phyloP scores from a whole-genome alignment of 1,284 basidiomycete species.

The Spongispora temasekensis region DNA sequence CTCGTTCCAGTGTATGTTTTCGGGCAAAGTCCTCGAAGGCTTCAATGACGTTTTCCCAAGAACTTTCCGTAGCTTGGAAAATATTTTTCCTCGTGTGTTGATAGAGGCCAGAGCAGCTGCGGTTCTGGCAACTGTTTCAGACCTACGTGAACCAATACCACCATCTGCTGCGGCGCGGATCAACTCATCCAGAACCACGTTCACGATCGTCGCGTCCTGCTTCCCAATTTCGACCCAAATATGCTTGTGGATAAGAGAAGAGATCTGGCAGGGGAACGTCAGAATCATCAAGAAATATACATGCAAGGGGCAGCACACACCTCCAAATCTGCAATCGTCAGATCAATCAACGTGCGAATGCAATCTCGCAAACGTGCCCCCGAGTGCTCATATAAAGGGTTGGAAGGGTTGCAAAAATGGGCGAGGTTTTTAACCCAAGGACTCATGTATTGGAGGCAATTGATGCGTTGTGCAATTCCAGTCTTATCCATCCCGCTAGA shows the following conservation, averaged over 20 bases:
- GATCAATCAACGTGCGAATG: conserved; percentile 72
- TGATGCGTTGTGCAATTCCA: conserved; percentile 56
- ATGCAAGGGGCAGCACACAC: conserved; percentile 41
- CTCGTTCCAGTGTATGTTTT: conserved; percentile 82
- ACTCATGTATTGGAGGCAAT: conserved; percentile 77
- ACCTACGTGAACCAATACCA: conserved; percentile 72
- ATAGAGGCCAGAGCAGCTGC: conserved; percentile 76
- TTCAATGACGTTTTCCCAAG: conserved; percentile 72
- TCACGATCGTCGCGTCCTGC: conserved; percentile 65
- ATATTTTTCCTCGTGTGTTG: conserved; percentile 74
- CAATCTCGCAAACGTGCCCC: conserved; percentile 76
- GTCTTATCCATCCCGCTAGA: conserved; percentile 63
- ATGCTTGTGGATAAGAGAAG: conserved; percentile 65
- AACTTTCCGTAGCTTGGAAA: conserved; percentile 78
- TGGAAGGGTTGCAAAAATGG: conserved; percentile 69
- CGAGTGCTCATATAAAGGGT: conserved; percentile 64
- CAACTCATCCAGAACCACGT: conserved; percentile 76
- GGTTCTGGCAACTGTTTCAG: conserved; percentile 75
- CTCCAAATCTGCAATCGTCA: conserved; percentile 71
- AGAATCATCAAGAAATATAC: conserved; percentile 6
- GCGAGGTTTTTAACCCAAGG: conserved; percentile 87
- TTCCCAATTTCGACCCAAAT: conserved; percentile 78
- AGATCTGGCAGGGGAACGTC: conserved; percentile 52
- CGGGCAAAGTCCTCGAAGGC: conserved; percentile 59
- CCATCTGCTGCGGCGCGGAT: conserved; percentile 80